phyloP scores from a whole-genome alignment of 495 filamentous ascomycete species.

The Penicillium bovifimosum region DNA sequence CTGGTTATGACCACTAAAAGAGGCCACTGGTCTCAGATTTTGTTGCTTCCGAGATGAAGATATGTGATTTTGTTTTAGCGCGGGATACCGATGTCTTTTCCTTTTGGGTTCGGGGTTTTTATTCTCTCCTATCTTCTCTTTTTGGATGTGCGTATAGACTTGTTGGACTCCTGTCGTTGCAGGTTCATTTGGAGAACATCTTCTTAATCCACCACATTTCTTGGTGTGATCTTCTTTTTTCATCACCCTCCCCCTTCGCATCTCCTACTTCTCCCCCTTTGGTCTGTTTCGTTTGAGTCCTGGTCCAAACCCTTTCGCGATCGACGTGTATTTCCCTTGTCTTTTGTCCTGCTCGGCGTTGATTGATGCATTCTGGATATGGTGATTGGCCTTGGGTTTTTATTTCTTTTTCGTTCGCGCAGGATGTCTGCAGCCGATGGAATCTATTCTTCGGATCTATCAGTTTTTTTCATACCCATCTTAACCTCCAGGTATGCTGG shows the following conservation, averaged over 20 bases:
- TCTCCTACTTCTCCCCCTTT: constrained; percentile 5
- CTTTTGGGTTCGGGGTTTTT: constrained; percentile 14
- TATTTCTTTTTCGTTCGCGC: constrained; percentile 12
- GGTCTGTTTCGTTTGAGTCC: constrained; percentile 2
- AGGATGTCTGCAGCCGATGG: not conserved
- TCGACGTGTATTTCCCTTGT: constrained; percentile 22
- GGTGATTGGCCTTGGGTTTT: constrained; percentile 29
- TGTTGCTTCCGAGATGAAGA: constrained; percentile 37
- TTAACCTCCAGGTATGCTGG: constrained; percentile 1
- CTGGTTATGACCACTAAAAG: constrained; percentile 56
- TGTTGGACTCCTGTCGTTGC: constrained; percentile 7
- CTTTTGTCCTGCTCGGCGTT: constrained; percentile 30
- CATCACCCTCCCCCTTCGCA: constrained; percentile 7
- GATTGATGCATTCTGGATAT: constrained; percentile 33
- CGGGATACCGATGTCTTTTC: constrained; percentile 28
- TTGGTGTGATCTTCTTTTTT: constrained; percentile 3
- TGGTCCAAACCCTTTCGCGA: constrained; percentile 1
- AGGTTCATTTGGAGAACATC: constrained; percentile 11
- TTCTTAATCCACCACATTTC: constrained; percentile 9
- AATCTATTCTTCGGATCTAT: constrained; percentile 19
- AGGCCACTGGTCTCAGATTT: constrained; percentile 19
- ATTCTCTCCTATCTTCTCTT: constrained; percentile 10
- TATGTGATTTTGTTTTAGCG: constrained; percentile 38
- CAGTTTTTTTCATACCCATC: constrained; percentile 5
- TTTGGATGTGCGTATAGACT: constrained; percentile 5